phyloP scores from a whole-genome alignment of 179 eudicot genomes.

The Spinacia oleracea region DNA sequence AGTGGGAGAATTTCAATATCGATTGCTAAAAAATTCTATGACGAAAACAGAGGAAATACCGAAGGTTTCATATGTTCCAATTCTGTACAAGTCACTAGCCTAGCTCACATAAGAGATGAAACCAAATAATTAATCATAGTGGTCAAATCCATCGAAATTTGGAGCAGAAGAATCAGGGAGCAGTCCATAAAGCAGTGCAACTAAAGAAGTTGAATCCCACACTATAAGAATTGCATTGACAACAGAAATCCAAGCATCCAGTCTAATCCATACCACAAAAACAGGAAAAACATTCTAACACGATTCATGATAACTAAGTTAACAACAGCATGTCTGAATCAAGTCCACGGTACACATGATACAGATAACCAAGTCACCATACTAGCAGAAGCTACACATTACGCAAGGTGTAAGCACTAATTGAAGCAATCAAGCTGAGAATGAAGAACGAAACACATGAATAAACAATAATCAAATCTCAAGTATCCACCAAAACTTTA shows the following conservation, averaged over 20 bases:
- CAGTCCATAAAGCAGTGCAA: neutral
- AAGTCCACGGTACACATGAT: neutral
- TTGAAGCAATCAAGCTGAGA: neutral
- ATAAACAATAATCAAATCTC: neutral
- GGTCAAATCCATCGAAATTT: neutral
- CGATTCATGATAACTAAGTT: neutral
- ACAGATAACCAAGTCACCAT: neutral
- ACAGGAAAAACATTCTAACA: neutral
- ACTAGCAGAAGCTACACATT: neutral
- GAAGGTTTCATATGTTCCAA: neutral
- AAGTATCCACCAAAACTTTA: conserved; percentile 1
- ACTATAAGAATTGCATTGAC: neutral
- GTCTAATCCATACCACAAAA: neutral
- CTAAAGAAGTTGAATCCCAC: neutral
- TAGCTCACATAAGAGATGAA: neutral
- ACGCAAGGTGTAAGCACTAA: neutral
- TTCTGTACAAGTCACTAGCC: neutral
- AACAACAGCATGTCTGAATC: neutral
- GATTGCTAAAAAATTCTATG: no score
- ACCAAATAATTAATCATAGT: neutral
- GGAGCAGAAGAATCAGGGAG: neutral
- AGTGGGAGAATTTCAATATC: neutral
- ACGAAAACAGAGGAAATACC: neutral
- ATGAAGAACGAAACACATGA: neutral
- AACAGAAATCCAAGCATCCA: neutral